Conservation (phyloP, 495 filamentous ascomycete genomes). For the Sordaria brevicollis region DNA sequence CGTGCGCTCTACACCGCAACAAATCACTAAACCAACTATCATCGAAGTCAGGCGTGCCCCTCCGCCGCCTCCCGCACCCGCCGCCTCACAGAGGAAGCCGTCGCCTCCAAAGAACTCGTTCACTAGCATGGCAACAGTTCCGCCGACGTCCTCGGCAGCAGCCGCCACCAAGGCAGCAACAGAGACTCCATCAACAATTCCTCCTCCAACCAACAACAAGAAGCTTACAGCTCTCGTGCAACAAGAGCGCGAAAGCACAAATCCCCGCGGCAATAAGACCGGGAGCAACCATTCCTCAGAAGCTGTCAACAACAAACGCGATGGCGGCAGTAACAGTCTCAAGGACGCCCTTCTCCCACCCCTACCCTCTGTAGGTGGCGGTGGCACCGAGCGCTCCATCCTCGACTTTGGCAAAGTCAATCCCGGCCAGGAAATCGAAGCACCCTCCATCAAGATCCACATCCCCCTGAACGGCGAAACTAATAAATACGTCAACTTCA, state of each 20-base stretch:
- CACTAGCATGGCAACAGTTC: not conserved
- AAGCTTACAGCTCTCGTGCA: slow-evolving; percentile 23
- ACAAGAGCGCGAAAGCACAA: slow-evolving; percentile 21
- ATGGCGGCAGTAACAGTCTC: slow-evolving; percentile 15
- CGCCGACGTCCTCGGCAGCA: slow-evolving; percentile 4
- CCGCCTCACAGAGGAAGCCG: slow-evolving; percentile 7
- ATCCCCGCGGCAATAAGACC: slow-evolving; percentile 24
- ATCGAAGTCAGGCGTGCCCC: slow-evolving; percentile 25
- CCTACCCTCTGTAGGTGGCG: slow-evolving; percentile 13
- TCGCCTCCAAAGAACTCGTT: not conserved
- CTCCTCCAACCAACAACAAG: slow-evolving; percentile 15
- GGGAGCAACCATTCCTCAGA: slow-evolving; percentile 31
- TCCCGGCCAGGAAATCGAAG: slow-evolving; percentile 38
- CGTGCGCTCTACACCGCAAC: slow-evolving; percentile 16
- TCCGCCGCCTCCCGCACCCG: slow-evolving; percentile 17
- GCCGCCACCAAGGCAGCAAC: slow-evolving; percentile 3
- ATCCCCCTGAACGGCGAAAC: slow-evolving; percentile 63
- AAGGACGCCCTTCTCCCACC: slow-evolving; percentile 29
- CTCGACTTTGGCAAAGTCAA: slow-evolving; percentile 40
- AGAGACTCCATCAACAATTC: slow-evolving; percentile 1
- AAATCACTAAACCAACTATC: slow-evolving; percentile 23
- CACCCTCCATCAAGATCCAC: slow-evolving; percentile 75
- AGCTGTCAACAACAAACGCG: slow-evolving; percentile 16
- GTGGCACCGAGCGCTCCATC: slow-evolving; percentile 33
- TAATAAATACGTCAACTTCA: slow-evolving; percentile 92